Base-by-base conservation (phyloP, 2,329 filamentous ascomycete genomes). In the Cyphellophora attinorum region DNA sequence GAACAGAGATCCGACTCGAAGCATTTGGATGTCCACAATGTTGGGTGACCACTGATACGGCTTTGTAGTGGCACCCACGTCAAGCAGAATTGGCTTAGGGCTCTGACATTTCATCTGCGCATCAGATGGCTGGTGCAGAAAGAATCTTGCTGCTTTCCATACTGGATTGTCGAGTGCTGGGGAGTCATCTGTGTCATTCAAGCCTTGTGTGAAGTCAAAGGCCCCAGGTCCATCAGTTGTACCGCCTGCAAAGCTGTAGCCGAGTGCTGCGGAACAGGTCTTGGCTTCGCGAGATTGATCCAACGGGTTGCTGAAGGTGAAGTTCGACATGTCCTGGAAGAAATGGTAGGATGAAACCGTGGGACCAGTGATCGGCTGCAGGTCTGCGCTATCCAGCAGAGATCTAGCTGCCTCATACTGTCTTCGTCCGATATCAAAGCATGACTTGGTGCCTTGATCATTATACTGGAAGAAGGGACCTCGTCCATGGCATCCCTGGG, bases 1-100 rank as follows among this genome's bases (percentile, higher is more conserved):
- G 37, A 93, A 65, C 5, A 95, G 61, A 51, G 91, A 83, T 0
- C 89, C 89, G 1, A 89, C 81, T 10, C 89, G 81, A 11, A 95
- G 67, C 18, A 81, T 68, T 54, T 95, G 89, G 6, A 95, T 72
- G 53, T 95, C 85, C 29, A 93, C 86, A 30, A 95, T 77, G 48
- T 95, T 95, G 1, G 89, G 85, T 0, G 81, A 79, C 89, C 89
- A 96, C 5, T 74, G 65, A 57, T 95, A 95, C 0, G 89, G 89
- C 6, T 60, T 61, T 3, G 66, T 64, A n/a, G 86, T 73, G 52
- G 86, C 80, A 25, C 89, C 89, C 2, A 93, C 85, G 47, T 95
- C 88, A 1, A 96, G 72, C 0, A 96, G 67, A 37, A 96, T 80
- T 0, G 85, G 81, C 54, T 96, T 95, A 1, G 80, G 74, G 15